phyloP scores from a whole-genome alignment of 2,329 filamentous ascomycete genomes.

The Exophiala phaeomuriformis region DNA sequence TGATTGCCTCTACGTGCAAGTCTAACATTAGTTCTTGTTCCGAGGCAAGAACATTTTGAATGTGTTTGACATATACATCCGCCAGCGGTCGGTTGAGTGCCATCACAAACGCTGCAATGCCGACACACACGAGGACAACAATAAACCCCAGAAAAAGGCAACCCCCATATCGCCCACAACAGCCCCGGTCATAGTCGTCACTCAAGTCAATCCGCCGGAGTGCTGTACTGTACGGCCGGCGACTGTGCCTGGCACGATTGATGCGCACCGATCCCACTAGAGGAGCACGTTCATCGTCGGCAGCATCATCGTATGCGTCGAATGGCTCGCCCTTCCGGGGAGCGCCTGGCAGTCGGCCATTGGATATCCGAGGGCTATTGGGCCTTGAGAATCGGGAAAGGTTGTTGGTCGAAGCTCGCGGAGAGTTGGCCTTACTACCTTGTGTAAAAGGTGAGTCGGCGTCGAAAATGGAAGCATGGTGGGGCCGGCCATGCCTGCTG shows the following conservation, averaged over 20 bases:
- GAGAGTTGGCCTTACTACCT: conserved; percentile 56
- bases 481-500: conserved; percentile 66
- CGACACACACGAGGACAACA: conserved; percentile 72
- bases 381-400: conserved; percentile 55
- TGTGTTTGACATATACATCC: conserved; percentile 68
- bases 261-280: conserved; percentile 61
- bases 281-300: conserved; percentile 82
- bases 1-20: conserved; percentile 76
- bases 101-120: conserved; percentile 80
- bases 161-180: conserved; percentile 69
- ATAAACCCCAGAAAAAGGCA: conserved; percentile 79
- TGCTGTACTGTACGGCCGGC: conserved; percentile 50
- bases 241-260: conserved; percentile 49
- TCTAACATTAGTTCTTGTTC: conserved; percentile 95
- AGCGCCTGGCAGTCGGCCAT: conserved; percentile 39
- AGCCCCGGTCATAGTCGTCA: conserved; percentile 57
- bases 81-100: conserved; percentile 81
- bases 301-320: conserved; percentile 74
- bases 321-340: conserved; percentile 58
- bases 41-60: conserved; percentile 84
- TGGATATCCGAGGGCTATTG: conserved; percentile 58
- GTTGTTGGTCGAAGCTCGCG: conserved; percentile 41
- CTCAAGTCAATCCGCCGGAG: conserved; percentile 68
- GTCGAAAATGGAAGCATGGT: conserved; percentile 65
- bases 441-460: conserved; percentile 72